Conservation (phyloP, 352 stramenopile genomes). For the Pythium myriotylum region DNA sequence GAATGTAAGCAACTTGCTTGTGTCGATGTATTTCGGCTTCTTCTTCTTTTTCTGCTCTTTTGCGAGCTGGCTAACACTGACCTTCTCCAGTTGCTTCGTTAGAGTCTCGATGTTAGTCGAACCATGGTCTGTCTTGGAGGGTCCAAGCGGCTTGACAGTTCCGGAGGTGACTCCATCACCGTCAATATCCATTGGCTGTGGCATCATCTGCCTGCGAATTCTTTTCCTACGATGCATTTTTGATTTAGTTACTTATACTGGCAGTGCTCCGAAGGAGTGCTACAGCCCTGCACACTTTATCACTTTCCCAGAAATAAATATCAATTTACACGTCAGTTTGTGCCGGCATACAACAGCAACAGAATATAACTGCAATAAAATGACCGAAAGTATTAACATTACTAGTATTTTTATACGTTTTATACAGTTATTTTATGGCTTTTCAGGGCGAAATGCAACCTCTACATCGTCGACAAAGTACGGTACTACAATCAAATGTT, state of each 20-base stretch:
- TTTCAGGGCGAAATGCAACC: too few species aligned
- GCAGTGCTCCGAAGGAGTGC: too few species aligned
- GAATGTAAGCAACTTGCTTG: constrained; percentile 17
- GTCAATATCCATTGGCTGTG: constrained; percentile 21
- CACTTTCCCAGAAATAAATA: too few species aligned
- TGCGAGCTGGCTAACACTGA: constrained; percentile 3
- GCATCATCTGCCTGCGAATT: constrained; percentile 25
- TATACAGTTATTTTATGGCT: too few species aligned
- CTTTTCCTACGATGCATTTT: constrained; percentile 26
- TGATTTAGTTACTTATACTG: constrained; percentile 16
- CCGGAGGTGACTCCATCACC: neutral
- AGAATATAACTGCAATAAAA: too few species aligned
- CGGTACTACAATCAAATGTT: too few species aligned
- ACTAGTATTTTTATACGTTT: too few species aligned
- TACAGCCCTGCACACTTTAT: too few species aligned
- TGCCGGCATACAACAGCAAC: too few species aligned
- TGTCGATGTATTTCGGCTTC: constrained; percentile 22
- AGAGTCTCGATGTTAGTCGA: constrained; percentile 23
- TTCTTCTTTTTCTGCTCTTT: constrained; percentile 24
- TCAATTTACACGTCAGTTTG: too few species aligned
- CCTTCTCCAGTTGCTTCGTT: constrained; percentile 16
- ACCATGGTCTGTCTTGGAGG: constrained; percentile 11
- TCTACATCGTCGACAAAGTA: too few species aligned
- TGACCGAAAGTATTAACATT: too few species aligned
- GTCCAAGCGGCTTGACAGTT: constrained; percentile 7